Percentiles rank a stretch among this genome's conserved stretches.
Conservation (phyloP, 208 protist genomes). For the Trypanosoma theileri region DNA sequence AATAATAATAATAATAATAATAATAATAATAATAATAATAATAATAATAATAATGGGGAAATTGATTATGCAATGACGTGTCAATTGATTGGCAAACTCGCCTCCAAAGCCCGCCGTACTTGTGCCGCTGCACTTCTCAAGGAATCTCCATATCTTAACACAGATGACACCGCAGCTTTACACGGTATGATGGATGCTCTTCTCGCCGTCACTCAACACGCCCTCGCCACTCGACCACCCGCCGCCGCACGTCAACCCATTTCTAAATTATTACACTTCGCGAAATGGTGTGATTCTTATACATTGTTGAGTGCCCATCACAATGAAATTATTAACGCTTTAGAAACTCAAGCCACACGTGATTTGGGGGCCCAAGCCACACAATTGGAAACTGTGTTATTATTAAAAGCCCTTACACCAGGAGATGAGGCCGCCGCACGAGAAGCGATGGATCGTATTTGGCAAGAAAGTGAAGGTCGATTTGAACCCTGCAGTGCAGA, state of each 20-base stretch:
- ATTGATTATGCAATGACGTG: constrained; percentile 56
- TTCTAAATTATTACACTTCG: constrained; percentile 52
- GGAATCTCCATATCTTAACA: constrained; percentile 19
- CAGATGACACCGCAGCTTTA: constrained; percentile 42
- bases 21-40: background rate
- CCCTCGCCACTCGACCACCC: constrained; percentile 29
- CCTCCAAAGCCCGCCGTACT: constrained; percentile 76
- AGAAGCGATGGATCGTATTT: constrained; percentile 49
- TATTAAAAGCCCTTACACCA: constrained; percentile 54
- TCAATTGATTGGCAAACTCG: constrained; percentile 74
- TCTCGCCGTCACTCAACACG: constrained; percentile 33
- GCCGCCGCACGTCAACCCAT: constrained; percentile 48
- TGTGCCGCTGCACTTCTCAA: constrained; percentile 24
- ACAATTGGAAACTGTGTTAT: constrained; percentile 79
- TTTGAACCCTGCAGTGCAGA: constrained; percentile 71
- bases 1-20: too few species aligned
- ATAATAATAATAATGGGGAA: constrained; percentile 15
- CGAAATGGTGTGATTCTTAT: constrained; percentile 51
- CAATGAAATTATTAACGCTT: constrained; percentile 23
- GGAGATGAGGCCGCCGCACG: constrained; percentile 49
- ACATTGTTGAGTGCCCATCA: constrained; percentile 37
- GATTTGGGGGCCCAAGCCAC: constrained; percentile 45
- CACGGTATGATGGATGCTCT: constrained; percentile 28
- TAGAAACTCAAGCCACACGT: constrained; percentile 42
- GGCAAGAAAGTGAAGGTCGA: constrained; percentile 38